Base-by-base conservation (phyloP, 495 filamentous ascomycete genomes). In the Friedmanniomyces simplex region DNA sequence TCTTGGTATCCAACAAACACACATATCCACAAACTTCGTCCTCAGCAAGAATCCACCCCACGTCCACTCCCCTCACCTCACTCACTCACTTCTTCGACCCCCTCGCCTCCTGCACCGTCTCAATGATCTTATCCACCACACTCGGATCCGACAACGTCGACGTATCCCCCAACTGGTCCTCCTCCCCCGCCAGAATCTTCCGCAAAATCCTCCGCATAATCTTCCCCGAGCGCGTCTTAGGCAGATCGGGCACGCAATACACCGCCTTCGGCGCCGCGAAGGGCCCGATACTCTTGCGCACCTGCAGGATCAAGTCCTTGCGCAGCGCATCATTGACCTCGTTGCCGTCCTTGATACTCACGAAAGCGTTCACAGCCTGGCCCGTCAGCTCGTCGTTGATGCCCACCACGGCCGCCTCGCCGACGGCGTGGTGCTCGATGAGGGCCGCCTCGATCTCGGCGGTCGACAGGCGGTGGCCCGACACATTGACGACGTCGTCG, bases 401-500 rank as follows among this genome's bases (percentile, higher is more conserved):
- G 69, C 94, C 93, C 52, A 99, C 93, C 18, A 97, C 93, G 36
- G 94, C 94, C 16, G 94, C 88, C 76, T 99, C 93, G 54, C 89
- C 91, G 51, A 97, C 87, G 61, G 84, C 75, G 60, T 79, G 79
- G 69, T 96, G 88, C 77, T 97, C 93, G 59, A 98, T 82, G 39
- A 98, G 80, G 20, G 93, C 93, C 30, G 93, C 93, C 73, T 98
- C 93, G 60, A 98, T 97, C 72, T 98, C 93, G 46, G 93, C 93
- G 18, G 94, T 99, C 13, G 91, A 96, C 45, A 99, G 78, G 70
- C 93, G 83, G 69, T 99, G 94, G 30, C 93, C 93, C 59, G 85
- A 90, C 50, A 99, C 93, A 69, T 97, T 99, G 68, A 99, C 91
- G 55, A 97, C 93, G 65, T 99, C 93, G 68, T 99, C 93, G 28